Evolutionary conservation across 2,329 filamentous ascomycete species (phyloP).

Genomic region (Aspergillus floridensis): DNA sequence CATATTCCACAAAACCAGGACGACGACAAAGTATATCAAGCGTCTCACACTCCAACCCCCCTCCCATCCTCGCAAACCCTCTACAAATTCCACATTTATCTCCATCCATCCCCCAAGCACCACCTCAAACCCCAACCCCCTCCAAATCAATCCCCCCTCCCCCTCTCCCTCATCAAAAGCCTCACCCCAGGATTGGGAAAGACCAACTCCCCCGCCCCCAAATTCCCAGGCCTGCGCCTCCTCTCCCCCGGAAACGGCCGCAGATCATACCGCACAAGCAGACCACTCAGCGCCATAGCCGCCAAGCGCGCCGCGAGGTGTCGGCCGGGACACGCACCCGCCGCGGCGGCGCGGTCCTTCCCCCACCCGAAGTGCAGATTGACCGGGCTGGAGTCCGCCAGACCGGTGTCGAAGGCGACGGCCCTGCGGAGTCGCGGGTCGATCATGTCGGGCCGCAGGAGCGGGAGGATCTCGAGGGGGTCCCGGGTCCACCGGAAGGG

Average conservation of each 20-base stretch:
- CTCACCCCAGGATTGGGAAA: conserved; percentile 22
- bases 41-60: no score
- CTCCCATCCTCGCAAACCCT: no score
- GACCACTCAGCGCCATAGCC: conserved; percentile 28
- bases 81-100: no score
- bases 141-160: background rate
- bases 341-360: conserved; percentile 1
- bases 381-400: conserved; percentile 19
- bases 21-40: no score
- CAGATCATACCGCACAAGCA: conserved; percentile 31
- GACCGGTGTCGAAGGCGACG: conserved; percentile 13
- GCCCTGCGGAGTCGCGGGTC: background rate
- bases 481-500: conserved; percentile 30
- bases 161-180: conserved; percentile 25
- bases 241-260: conserved; percentile 20
- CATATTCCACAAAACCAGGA: no score
- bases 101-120: no score
- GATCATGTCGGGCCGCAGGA: background rate
- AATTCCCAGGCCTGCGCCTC: conserved; percentile 18
- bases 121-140: background rate
- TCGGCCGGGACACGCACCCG: conserved; percentile 26
- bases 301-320: conserved; percentile 24
- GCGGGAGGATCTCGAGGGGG: background rate
- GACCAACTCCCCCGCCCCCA: conserved; percentile 30
- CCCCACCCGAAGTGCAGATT: conserved; percentile 31